Percentiles rank a stretch among this genome's conserved stretches.
phyloP scores from a whole-genome alignment of 495 filamentous ascomycete genomes.

The Aspergillus mulundensis region DNA sequence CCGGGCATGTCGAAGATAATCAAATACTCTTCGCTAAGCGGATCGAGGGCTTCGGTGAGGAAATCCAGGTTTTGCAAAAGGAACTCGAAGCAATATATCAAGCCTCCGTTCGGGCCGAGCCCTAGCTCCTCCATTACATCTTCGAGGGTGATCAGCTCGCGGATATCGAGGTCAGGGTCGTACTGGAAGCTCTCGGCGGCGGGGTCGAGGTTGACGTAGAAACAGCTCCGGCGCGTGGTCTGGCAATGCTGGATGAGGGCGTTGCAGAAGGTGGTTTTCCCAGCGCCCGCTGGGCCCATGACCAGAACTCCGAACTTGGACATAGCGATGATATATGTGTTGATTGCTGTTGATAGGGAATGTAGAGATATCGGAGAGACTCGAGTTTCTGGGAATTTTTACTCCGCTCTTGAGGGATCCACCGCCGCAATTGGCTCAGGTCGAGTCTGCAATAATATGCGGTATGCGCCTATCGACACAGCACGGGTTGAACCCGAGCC shows the following conservation, averaged over 20 bases:
- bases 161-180: constrained; percentile 92
- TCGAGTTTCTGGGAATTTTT: background rate
- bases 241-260: constrained; percentile 88
- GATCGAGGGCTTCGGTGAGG: constrained; percentile 79
- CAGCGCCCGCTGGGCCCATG: constrained; percentile 87
- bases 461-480: background rate
- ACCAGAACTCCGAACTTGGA: constrained; percentile 93
- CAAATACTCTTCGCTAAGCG: constrained; percentile 87
- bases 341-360: background rate
- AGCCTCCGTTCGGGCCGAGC: constrained; percentile 88
- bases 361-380: background rate
- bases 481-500: background rate
- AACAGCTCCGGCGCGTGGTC: constrained; percentile 81
- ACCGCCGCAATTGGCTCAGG: background rate
- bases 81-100: constrained; percentile 96
- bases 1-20: constrained; percentile 98
- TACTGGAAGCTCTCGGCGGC: constrained; percentile 91
- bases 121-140: constrained; percentile 98
- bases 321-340: constrained; percentile 46
- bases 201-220: constrained; percentile 97
- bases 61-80: constrained; percentile 96
- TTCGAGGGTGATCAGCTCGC: constrained; percentile 89
- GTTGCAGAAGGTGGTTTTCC: constrained; percentile 94
- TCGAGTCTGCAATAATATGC: background rate
- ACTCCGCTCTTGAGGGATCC: background rate